A percentile compares a stretch with the other conserved stretches of the same genome.
Evolutionary conservation across 2,329 filamentous ascomycete species (phyloP).

Genomic region (Sphaerulina musiva): DNA sequence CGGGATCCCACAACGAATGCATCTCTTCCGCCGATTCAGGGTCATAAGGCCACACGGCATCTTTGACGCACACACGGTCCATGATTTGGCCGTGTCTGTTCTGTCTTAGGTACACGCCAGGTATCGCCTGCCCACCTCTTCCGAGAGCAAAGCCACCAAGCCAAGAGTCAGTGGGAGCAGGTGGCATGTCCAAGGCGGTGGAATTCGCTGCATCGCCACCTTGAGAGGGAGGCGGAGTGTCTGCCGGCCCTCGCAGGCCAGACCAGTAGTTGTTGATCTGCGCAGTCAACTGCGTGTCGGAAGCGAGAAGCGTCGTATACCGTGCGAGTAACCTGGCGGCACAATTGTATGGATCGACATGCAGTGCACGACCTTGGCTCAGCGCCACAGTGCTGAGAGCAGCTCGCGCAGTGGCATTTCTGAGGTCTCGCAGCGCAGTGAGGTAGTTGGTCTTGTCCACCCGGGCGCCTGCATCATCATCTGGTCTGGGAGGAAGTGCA

Average conservation of each 20-base stretch:
- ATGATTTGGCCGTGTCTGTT: slow-evolving; percentile 3
- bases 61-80: slow-evolving; percentile 9
- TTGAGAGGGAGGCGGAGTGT: not conserved
- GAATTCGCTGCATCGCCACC: not conserved
- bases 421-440: not conserved
- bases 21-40: not conserved
- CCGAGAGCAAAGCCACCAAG: slow-evolving; percentile 1
- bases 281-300: not conserved
- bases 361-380: not conserved
- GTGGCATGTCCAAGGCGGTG: not conserved
- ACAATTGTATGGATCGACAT: not conserved
- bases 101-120: slow-evolving; percentile 1
- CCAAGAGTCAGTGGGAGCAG: slow-evolving; percentile 1
- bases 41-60: not conserved
- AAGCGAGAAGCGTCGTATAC: not conserved
- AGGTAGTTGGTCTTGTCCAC: not conserved
- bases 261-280: not conserved
- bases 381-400: not conserved
- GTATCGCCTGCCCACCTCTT: not conserved
- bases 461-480: not conserved
- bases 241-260: not conserved
- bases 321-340: not conserved
- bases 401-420: not conserved
- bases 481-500: not conserved
- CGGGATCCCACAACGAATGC: not conserved